Base-by-base conservation (phyloP, 257 asterid species). In the Solanum sitiens region DNA sequence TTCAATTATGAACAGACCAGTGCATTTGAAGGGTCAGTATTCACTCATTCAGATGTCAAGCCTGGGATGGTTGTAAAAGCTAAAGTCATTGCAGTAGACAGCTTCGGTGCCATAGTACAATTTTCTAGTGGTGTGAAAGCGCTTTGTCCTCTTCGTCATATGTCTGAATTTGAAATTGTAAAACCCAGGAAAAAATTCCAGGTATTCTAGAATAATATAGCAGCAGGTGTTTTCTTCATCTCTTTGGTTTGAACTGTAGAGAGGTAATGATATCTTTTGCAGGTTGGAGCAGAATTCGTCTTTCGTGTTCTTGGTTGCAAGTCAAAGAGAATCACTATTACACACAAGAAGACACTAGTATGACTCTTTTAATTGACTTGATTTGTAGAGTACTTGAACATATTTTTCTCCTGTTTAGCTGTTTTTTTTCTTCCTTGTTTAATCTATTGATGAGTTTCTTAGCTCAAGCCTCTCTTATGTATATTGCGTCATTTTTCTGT, bases 21-120 rank as follows among this genome's bases (percentile, higher is more conserved):
- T 90, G 99, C 99, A 56, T 86, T 97, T 87, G 99, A 97, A 91
- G 99, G 99, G 80, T 89, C 91, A 84, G 94, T 95, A 85, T 97
- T 97, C 90, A 97, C 99, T 87, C 99, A 97, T 92, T 93, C 99
- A 61, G 99, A 97, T 87, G 97, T 96, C 80, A 96, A 94, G 93
- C 99, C 99, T 16, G 99, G 99, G 88, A 97, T 97, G 99, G 94
- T 96, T 89, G 98, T 96, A 56, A 97, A 96, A 90, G 99, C 94
- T 88, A 97, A 96, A 94, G 98, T 96, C 83, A 91, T 94, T 87
- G 88, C 92, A 82, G 97, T 94, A 39, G 95, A 95, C 89, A 91
- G 92, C 87, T 97, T 94, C 89, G 99, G 98, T 89, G 98, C 99
- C 85, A 94, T 96, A 88, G 98, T 97, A 89, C 98, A 95, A 90